Percentiles rank a stretch among this genome's conserved stretches.
These are phyloP conservation scores for Leavenworthia alabamica DNA, from an alignment of 345 rosid genomes.

Conservation along the genomic window DNA sequence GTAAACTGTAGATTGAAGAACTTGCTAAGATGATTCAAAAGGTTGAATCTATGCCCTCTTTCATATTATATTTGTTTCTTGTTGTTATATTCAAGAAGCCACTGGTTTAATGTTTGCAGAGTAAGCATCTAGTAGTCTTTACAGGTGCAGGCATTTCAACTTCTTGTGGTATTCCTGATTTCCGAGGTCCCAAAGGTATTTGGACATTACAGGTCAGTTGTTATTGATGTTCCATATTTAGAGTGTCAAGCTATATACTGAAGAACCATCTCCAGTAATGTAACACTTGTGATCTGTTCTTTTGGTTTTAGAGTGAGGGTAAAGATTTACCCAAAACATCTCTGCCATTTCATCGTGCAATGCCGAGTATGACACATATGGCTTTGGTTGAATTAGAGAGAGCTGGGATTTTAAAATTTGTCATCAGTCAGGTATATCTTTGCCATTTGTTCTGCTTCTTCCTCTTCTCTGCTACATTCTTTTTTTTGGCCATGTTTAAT, in stretches of 20 bases:
- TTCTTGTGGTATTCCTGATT: constrained; percentile 96
- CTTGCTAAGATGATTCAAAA: constrained; percentile 50
- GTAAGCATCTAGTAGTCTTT: constrained; percentile 95
- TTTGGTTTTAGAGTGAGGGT: constrained; percentile 69
- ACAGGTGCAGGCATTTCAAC: constrained; percentile 99
- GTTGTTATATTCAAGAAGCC: constrained; percentile 21
- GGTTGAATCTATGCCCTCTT: constrained; percentile 31
- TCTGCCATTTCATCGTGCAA: constrained; percentile 90
- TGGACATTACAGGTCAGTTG: constrained; percentile 99
- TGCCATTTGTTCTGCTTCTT: background rate
- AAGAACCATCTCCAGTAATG: constrained; percentile 1
- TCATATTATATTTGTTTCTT: background rate
- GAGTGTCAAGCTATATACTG: too few relatives aligned
- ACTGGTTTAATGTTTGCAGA: constrained; percentile 70
- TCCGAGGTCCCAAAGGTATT: constrained; percentile 95
- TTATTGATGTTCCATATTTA: too few relatives aligned
- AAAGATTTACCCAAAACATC: constrained; percentile 86
- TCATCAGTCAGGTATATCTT: constrained; percentile 77
- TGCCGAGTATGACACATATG: constrained; percentile 97
- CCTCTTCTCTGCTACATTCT: background rate
- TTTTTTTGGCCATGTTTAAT: background rate
- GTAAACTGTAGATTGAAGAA: constrained; percentile 45
- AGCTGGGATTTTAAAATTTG: constrained; percentile 76
- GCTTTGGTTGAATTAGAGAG: constrained; percentile 88
- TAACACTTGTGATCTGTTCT: constrained; percentile 1